Evolutionary conservation across 1,139 yeast species (phyloP).

Genomic region (Blastobotrys elegans): DNA sequence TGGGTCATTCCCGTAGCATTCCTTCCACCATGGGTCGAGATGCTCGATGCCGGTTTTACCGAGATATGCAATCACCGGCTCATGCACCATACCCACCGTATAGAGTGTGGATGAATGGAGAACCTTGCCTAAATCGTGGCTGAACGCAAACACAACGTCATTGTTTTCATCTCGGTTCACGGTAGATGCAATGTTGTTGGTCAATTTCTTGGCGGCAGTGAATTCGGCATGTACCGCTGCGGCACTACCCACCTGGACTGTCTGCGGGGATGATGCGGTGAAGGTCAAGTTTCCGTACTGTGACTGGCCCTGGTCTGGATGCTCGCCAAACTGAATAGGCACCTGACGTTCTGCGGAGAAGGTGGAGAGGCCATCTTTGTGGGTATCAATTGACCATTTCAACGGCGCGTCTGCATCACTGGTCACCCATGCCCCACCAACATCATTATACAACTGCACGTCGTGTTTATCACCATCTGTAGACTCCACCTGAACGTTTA

Average conservation of each 20-base stretch:
- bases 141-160: conserved; percentile 8
- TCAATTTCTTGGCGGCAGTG: background rate
- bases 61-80: conserved; percentile 6
- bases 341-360: background rate
- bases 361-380: conserved; percentile 1
- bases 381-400: background rate
- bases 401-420: background rate
- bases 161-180: background rate
- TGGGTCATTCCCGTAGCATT: background rate
- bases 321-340: conserved; percentile 5
- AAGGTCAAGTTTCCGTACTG: conserved; percentile 10
- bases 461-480: conserved; percentile 3
- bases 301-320: conserved; percentile 4
- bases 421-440: conserved; percentile 9
- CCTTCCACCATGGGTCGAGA: conserved; percentile 12
- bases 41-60: conserved; percentile 3
- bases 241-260: conserved; percentile 2
- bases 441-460: conserved; percentile 5
- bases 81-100: conserved; percentile 9
- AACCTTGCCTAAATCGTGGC: conserved; percentile 5
- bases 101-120: background rate
- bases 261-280: background rate
- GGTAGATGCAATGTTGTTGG: background rate
- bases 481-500: background rate
- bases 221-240: background rate